A percentile compares a stretch with the other conserved stretches of the same genome.
phyloP scores from a whole-genome alignment of 208 protist species.

The Naegleria fowleri region DNA sequence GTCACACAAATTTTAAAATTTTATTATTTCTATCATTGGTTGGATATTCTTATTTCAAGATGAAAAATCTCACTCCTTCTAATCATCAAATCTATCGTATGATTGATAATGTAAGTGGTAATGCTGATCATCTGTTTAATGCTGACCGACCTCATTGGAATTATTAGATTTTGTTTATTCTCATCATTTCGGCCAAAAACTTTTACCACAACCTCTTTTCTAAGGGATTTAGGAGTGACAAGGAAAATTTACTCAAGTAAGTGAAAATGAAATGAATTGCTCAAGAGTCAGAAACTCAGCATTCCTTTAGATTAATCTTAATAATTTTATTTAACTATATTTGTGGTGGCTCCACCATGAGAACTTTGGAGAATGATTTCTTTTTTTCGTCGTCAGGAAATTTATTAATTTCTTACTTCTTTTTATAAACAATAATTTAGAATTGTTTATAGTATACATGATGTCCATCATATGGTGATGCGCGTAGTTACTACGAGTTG shows the following conservation, averaged over 20 bases:
- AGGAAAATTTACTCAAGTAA: not conserved
- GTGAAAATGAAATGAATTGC: not conserved
- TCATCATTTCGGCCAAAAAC: not conserved
- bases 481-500: not conserved
- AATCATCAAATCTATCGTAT: not conserved
- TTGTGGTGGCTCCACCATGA: not conserved
- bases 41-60: not conserved
- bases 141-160: not conserved
- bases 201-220: not conserved
- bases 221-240: not conserved
- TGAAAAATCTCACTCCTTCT: not conserved
- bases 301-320: not conserved
- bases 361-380: slow-evolving; percentile 11
- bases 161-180: not conserved
- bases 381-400: slow-evolving; percentile 1
- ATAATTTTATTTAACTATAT: slow-evolving; percentile 3
- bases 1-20: slow-evolving; percentile 22
- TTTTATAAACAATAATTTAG: not conserved
- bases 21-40: not conserved
- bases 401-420: not conserved
- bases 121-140: not conserved
- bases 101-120: not conserved
- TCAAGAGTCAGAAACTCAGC: too few relatives aligned
- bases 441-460: not conserved
- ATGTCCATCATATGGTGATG: too few relatives aligned